These are phyloP conservation scores for Benincasa hispida DNA, from an alignment of 306 rosid species.

Conservation along the genomic window DNA sequence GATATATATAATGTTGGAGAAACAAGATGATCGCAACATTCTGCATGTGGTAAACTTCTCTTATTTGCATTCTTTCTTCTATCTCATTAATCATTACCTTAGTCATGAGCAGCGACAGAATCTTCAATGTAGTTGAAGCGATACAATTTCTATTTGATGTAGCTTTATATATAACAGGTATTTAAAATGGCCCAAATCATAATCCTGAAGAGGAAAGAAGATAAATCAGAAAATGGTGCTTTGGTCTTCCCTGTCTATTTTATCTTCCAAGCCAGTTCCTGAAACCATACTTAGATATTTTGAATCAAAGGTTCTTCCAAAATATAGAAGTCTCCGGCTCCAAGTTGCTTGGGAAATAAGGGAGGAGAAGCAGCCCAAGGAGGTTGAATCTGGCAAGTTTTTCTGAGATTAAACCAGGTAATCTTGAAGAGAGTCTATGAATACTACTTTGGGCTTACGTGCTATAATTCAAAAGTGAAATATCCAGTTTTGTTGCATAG, in stretches of 20 bases:
- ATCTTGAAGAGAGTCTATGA: neutral
- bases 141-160: neutral
- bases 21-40: neutral
- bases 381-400: conserved; percentile 49
- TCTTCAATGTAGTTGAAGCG: neutral
- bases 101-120: neutral
- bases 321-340: neutral
- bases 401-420: conserved; percentile 50
- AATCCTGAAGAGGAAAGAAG: conserved; percentile 7
- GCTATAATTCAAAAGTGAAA: neutral
- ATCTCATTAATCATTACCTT: neutral
- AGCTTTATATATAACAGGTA: neutral
- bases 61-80: neutral
- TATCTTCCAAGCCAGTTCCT: conserved; percentile 20
- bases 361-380: conserved; percentile 13
- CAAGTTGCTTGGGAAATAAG: conserved; percentile 16
- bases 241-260: conserved; percentile 27
- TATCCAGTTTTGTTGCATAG: neutral
- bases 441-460: neutral
- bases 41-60: neutral
- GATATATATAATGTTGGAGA: neutral
- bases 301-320: conserved; percentile 5
- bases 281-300: conserved; percentile 16
- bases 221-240: conserved; percentile 32
- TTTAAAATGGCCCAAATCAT: neutral